Evolutionary conservation across 352 stramenopile genomes (phyloP).

Genomic region (Peronosclerospora sorghi): DNA sequence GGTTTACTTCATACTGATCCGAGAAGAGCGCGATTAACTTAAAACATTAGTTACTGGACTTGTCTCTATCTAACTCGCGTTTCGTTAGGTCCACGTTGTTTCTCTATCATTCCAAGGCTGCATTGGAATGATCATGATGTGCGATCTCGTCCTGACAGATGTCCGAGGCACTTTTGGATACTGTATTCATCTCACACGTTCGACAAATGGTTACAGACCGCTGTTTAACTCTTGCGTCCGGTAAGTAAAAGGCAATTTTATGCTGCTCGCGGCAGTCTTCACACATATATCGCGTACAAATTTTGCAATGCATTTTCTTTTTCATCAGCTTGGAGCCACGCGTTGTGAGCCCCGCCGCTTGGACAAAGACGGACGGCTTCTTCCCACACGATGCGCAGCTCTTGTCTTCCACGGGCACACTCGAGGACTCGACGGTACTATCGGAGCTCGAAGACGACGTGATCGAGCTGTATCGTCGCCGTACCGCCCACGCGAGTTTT

Average conservation of each 20-base stretch:
- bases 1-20: constrained; percentile 30
- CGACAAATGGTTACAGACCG: constrained; percentile 20
- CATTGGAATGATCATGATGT: constrained; percentile 4
- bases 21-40: too few relatives aligned
- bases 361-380: constrained; percentile 15
- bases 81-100: neutral
- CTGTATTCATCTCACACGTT: constrained; percentile 9
- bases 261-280: constrained; percentile 30
- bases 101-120: constrained; percentile 8
- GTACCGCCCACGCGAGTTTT: constrained; percentile 44
- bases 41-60: constrained; percentile 1
- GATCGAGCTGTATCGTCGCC: constrained; percentile 9
- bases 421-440: constrained; percentile 3
- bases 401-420: constrained; percentile 6
- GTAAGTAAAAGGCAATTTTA: constrained; percentile 21
- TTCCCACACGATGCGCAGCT: constrained; percentile 16
- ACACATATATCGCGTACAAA: constrained; percentile 35
- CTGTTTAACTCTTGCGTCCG: constrained; percentile 18
- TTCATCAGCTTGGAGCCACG: constrained; percentile 14
- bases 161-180: constrained; percentile 5
- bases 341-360: constrained; percentile 11
- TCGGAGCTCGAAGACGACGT: constrained; percentile 8
- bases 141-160: constrained; percentile 19
- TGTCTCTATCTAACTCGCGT: neutral
- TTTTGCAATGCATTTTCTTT: constrained; percentile 24